Evolutionary conservation across 257 asterid species (phyloP).

Genomic region (Leonotis leonurus): DNA sequence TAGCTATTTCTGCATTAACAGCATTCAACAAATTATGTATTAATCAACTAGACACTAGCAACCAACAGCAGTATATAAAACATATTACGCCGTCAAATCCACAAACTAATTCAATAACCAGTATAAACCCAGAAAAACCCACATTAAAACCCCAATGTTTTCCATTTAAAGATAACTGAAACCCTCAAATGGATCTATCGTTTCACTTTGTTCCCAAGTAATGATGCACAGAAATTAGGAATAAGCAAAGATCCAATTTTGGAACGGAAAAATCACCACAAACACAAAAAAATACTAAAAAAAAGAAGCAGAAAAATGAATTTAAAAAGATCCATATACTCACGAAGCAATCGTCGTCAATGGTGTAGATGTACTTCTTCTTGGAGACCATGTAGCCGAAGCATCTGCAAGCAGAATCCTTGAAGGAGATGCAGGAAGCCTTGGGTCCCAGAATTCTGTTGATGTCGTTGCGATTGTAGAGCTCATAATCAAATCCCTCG

Average conservation of each 20-base stretch:
- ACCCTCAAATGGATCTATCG: conserved; percentile 11
- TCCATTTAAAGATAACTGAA: not conserved
- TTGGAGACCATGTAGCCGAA: conserved; percentile 77
- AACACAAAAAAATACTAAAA: not conserved
- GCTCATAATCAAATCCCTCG: conserved; percentile 63
- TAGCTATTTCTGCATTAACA: not conserved
- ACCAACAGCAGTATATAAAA: not conserved
- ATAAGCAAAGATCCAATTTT: conserved; percentile 19
- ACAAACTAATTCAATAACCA: not conserved
- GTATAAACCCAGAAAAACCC: conserved; percentile 17
- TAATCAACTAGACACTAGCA: not conserved
- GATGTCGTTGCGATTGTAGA: conserved; percentile 68
- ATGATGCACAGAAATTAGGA: not conserved
- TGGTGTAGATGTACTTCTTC: conserved; percentile 76
- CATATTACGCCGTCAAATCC: not conserved
- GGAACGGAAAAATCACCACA: not conserved
- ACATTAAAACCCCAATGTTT: conserved; percentile 14
- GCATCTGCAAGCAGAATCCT: conserved; percentile 78
- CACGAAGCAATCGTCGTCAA: conserved; percentile 82
- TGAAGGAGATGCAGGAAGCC: conserved; percentile 75
- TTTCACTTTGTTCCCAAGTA: not conserved
- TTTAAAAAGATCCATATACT: conserved; percentile 16
- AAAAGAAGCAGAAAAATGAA: not conserved
- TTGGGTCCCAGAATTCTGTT: conserved; percentile 76
- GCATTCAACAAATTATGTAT: not conserved